phyloP scores from a whole-genome alignment of 495 filamentous ascomycete species.

The Penicillium verhagenii region DNA sequence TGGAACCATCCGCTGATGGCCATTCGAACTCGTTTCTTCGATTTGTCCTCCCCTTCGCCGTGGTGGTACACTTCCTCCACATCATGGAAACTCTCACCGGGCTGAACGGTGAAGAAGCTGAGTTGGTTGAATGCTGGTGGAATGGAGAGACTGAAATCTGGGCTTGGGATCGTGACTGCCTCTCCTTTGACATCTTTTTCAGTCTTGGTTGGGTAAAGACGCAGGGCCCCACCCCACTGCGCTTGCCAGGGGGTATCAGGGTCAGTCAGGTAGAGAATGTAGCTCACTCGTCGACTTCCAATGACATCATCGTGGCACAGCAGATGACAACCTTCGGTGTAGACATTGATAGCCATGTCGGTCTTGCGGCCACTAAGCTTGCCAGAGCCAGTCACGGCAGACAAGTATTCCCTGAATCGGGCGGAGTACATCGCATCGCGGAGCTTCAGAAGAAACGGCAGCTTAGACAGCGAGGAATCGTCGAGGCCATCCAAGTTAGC shows the following conservation, averaged over 20 bases:
- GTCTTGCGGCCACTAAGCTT: slow-evolving; percentile 90
- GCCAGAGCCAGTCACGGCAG: slow-evolving; percentile 78
- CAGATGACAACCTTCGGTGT: slow-evolving; percentile 92
- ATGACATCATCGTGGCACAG: slow-evolving; percentile 99
- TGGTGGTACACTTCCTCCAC: slow-evolving; percentile 94
- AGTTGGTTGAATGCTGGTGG: slow-evolving; percentile 97
- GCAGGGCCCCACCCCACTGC: slow-evolving; percentile 91
- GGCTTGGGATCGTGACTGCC: slow-evolving; percentile 69
- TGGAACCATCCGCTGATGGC: slow-evolving; percentile 99
- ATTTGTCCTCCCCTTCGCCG: slow-evolving; percentile 58
- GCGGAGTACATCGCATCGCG: slow-evolving; percentile 92
- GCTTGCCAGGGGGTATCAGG: slow-evolving; percentile 88
- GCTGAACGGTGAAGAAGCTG: slow-evolving; percentile 96
- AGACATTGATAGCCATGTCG: slow-evolving; percentile 99
- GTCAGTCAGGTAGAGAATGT: slow-evolving; percentile 94
- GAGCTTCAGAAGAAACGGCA: slow-evolving; percentile 82
- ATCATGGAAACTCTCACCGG: slow-evolving; percentile 96
- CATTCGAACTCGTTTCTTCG: slow-evolving; percentile 79
- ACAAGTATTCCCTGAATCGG: slow-evolving; percentile 83
- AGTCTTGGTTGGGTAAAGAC: slow-evolving; percentile 78
- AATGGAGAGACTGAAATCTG: slow-evolving; percentile 72
- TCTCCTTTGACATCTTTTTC: slow-evolving; percentile 63
- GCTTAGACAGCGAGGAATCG: slow-evolving; percentile 70
- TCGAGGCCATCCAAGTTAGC: slow-evolving; percentile 95
- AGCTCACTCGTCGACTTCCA: slow-evolving; percentile 86